Conservation (phyloP, 495 filamentous ascomycete species). For the Podospora pseudopauciseta region DNA sequence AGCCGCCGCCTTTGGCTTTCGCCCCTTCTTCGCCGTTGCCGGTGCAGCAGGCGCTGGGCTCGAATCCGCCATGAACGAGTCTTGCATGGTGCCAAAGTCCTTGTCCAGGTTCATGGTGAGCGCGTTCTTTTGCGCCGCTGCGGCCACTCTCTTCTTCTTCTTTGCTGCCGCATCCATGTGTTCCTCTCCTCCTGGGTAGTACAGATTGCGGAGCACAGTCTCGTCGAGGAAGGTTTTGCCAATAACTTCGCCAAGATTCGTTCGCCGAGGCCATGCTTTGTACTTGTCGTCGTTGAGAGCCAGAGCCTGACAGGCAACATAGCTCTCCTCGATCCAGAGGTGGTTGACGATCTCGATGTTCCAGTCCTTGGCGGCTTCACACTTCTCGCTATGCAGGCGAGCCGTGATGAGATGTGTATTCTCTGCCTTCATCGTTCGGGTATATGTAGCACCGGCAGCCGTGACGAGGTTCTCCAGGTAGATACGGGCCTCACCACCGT, state of each 20-base stretch:
- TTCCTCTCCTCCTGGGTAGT: constrained; percentile 41
- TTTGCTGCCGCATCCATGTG: constrained; percentile 29
- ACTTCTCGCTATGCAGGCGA: constrained; percentile 83
- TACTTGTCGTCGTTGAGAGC: constrained; percentile 66
- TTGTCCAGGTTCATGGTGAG: constrained; percentile 27
- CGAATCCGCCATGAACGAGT: constrained; percentile 25
- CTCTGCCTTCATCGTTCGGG: constrained; percentile 86
- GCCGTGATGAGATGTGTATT: constrained; percentile 96
- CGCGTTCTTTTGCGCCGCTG: constrained; percentile 39
- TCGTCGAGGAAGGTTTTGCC: constrained; percentile 67
- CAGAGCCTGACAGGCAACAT: constrained; percentile 75
- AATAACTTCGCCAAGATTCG: constrained; percentile 88
- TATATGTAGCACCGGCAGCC: constrained; percentile 79
- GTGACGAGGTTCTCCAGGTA: constrained; percentile 90
- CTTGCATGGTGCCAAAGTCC: constrained; percentile 30
- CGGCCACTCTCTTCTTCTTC: constrained; percentile 41
- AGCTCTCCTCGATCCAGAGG: constrained; percentile 96
- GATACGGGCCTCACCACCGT: constrained; percentile 86
- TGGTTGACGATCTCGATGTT: constrained; percentile 87
- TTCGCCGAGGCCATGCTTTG: constrained; percentile 75
- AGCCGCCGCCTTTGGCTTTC: constrained; percentile 8
- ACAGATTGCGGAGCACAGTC: constrained; percentile 32
- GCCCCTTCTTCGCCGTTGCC: constrained; percentile 8
- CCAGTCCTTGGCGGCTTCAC: constrained; percentile 87
- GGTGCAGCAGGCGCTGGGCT: constrained; percentile 15